phyloP scores from a whole-genome alignment of 2,329 filamentous ascomycete genomes.

The Tolypocladium tundrense region DNA sequence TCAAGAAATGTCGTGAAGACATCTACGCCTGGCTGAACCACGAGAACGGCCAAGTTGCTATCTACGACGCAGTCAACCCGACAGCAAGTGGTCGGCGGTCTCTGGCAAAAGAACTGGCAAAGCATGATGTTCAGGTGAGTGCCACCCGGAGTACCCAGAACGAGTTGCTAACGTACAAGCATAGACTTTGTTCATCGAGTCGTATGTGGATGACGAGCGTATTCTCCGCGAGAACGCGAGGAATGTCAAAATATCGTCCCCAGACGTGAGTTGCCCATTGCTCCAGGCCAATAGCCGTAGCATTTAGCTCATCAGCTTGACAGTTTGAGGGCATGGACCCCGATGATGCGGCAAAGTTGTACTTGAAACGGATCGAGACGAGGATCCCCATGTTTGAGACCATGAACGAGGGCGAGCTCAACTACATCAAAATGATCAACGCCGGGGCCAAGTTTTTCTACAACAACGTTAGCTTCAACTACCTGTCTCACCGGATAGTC shows the following conservation, averaged over 20 bases:
- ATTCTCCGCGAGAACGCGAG: slow-evolving; percentile 96
- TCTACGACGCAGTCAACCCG: slow-evolving; percentile 96
- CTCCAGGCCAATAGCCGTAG: not conserved
- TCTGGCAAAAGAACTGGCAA: slow-evolving; percentile 92
- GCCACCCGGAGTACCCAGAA: not conserved
- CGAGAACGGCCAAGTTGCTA: slow-evolving; percentile 95
- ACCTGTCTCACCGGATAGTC: slow-evolving; percentile 91
- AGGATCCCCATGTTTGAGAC: slow-evolving; percentile 95
- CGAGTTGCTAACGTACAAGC: not conserved
- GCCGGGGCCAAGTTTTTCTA: slow-evolving; percentile 87
- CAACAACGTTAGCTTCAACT: slow-evolving; percentile 95
- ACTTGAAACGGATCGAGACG: slow-evolving; percentile 78
- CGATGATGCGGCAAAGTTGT: slow-evolving; percentile 85
- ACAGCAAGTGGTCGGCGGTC: slow-evolving; percentile 71
- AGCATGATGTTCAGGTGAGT: slow-evolving; percentile 79
- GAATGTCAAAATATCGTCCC: slow-evolving; percentile 95
- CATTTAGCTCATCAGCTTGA: not conserved
- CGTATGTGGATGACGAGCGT: slow-evolving; percentile 81
- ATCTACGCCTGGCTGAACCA: slow-evolving; percentile 95
- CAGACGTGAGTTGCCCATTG: slow-evolving; percentile 54
- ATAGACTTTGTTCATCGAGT: slow-evolving; percentile 93
- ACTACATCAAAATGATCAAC: slow-evolving; percentile 99
- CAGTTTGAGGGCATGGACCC: slow-evolving; percentile 86
- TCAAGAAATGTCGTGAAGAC: slow-evolving; percentile 94
- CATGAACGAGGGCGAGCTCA: slow-evolving; percentile 87